Evolutionary conservation across 2,329 filamentous ascomycete species (phyloP), one percentile per base, ranked within the genome.

Genomic region (Trichoderma gracile): DNA sequence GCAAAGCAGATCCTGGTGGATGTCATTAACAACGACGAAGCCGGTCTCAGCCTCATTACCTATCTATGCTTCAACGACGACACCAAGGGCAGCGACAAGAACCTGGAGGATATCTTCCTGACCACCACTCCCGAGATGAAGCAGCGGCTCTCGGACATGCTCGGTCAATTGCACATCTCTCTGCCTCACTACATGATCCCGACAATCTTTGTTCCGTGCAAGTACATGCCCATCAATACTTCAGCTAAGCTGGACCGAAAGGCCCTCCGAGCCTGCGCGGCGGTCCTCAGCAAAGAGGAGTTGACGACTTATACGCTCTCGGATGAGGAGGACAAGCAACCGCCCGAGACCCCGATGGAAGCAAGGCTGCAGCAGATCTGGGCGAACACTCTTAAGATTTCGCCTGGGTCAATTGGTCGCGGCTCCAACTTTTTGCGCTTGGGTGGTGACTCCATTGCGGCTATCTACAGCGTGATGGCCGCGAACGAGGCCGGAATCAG

Each of bases 121-220:
- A 46, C 46, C 1, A 54, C 64, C 2, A 23, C 33, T n/a, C 33
- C 33, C 3, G 49, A 62, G 23, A 42, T 62, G 46, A 50, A 53
- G n/a, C 15, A 19, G 7, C 19, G 33, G 14, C 14, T 62, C 17
- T 27, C 25, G 17, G 73, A 69, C 12, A 57, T 67, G 21, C 43
- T 62, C 17, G 59, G 59, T 6, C 25, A 64, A 7, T 54, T 68
- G 2, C 45, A 47, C 10, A 23, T 63, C 3, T 15, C 54, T 12
- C 63, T 69, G 7, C 68, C 68, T 33, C 43, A 33, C 2, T 70
- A 70, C 45, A 70, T 70, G 68, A 50, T 70, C 9, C 68, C 67
- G 1, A 62, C 67, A 4, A 21, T 65, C 21, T 70, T 67, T 43
- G 66, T 70, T 40, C 66, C 61, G 5, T 69, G 66, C 47, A 9